Conservation (phyloP, 345 rosid species). For the Rubroshorea leprosula region DNA sequence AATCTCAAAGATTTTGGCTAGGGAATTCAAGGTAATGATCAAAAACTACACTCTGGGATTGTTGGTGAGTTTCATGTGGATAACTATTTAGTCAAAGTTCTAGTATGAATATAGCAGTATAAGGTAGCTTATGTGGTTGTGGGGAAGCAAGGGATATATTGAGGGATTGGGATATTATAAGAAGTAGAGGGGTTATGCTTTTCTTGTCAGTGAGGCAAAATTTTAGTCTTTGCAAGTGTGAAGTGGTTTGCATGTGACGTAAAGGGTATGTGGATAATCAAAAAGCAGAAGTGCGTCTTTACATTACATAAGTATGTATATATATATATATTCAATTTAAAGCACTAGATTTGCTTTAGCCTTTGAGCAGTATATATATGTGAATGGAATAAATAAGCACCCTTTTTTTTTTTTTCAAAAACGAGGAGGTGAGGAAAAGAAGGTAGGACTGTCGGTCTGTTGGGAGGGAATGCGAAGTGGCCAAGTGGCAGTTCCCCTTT, state of each 20-base stretch:
- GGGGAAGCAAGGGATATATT: neutral
- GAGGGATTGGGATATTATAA: conserved; percentile 12
- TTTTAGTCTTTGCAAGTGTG: conserved; percentile 28
- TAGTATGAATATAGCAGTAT: neutral
- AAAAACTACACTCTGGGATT: neutral
- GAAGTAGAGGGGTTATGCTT: conserved; percentile 45
- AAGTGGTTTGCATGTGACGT: conserved; percentile 69
- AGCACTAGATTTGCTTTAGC: conserved; percentile 18
- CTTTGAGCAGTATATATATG: neutral
- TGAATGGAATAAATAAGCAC: conserved; percentile 35
- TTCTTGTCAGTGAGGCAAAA: conserved; percentile 52
- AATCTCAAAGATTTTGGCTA: no score
- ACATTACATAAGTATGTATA: conserved; percentile 14
- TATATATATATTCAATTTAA: conserved; percentile 12
- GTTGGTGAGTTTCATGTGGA: neutral
- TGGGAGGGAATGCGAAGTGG: conserved; percentile 43
- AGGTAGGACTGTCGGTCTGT: conserved; percentile 45
- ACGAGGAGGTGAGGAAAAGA: conserved; percentile 18
- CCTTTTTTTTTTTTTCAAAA: conserved; percentile 24
- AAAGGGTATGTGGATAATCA: conserved; percentile 30
- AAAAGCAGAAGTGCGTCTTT: conserved; percentile 16
- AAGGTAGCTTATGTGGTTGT: conserved; percentile 7
- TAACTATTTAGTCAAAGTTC: conserved; percentile 5
- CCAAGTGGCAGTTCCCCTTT: no score
- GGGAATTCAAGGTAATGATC: neutral